Evolutionary conservation across 371 early-diverging fungal species (phyloP).

Genomic region (Dichotomocladium elegans): DNA sequence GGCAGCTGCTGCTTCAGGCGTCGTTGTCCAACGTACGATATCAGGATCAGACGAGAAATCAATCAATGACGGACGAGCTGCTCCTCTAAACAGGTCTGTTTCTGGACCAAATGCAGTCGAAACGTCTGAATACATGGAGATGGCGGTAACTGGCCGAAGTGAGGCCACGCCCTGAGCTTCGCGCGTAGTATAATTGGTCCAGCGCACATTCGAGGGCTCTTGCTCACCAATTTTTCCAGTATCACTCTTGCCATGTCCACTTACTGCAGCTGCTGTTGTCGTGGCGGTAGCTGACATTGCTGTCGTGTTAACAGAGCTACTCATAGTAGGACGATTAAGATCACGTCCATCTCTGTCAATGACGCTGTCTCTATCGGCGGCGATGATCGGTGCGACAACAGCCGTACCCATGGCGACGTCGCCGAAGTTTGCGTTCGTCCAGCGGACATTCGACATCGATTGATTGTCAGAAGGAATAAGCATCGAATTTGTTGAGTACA

Average conservation of each 20-base stretch:
- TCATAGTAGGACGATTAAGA: no score
- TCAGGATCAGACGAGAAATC: slow-evolving; percentile 33
- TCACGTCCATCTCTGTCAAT: neutral
- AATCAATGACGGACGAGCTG: slow-evolving; percentile 5
- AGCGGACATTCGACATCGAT: slow-evolving; percentile 14
- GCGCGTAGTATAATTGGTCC: slow-evolving; percentile 20
- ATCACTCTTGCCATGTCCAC: no score
- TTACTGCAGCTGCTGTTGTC: no score
- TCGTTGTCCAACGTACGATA: slow-evolving; percentile 31
- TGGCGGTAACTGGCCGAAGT: slow-evolving; percentile 11
- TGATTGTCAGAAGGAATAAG: neutral
- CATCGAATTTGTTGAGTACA: slow-evolving; percentile 3
- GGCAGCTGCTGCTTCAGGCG: slow-evolving; percentile 8
- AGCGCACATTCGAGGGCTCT: slow-evolving; percentile 15
- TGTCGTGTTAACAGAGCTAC: neutral
- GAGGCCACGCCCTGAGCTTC: slow-evolving; percentile 12
- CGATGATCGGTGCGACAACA: slow-evolving; percentile 21
- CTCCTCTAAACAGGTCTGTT: slow-evolving; percentile 3
- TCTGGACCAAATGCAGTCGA: slow-evolving; percentile 2
- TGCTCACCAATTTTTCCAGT: neutral
- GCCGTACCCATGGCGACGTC: slow-evolving; percentile 39
- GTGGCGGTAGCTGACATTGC: neutral
- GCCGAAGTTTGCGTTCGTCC: slow-evolving; percentile 37
- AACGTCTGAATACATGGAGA: slow-evolving; percentile 20
- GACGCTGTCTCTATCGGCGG: neutral